These are phyloP conservation scores for Biancaea sappan DNA, from an alignment of 306 rosid species.

Conservation along the genomic window DNA sequence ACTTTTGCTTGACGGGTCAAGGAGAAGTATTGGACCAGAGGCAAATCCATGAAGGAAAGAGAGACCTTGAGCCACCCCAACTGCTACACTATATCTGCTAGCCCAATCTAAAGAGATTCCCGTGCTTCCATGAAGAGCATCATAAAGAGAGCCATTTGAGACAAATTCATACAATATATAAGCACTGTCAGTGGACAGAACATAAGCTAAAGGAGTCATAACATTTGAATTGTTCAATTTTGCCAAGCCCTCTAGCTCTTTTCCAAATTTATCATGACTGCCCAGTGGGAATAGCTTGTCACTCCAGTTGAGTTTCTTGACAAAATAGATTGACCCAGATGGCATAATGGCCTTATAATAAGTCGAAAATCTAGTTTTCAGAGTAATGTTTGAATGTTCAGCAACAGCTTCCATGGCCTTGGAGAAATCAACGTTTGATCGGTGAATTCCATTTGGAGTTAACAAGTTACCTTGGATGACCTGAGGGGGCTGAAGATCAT, in stretches of 20 bases:
- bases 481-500: constrained; percentile 49
- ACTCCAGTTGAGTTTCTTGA: constrained; percentile 83
- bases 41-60: constrained; percentile 81
- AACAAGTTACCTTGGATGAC: constrained; percentile 54
- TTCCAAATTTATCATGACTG: constrained; percentile 55
- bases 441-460: constrained; percentile 71
- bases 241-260: constrained; percentile 65
- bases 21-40: constrained; percentile 76
- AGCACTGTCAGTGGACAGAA: constrained; percentile 64
- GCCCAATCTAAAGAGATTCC: constrained; percentile 72
- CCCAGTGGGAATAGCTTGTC: constrained; percentile 73
- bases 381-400: constrained; percentile 51
- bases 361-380: constrained; percentile 84
- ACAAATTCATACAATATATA: constrained; percentile 69
- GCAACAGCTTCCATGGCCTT: constrained; percentile 76
- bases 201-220: constrained; percentile 88
- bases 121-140: constrained; percentile 69
- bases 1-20: constrained; percentile 79
- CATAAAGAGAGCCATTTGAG: constrained; percentile 72
- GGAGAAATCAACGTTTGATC: constrained; percentile 69
- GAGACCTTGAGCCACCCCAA: constrained; percentile 92
- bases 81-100: constrained; percentile 83
- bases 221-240: constrained; percentile 86
- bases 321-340: constrained; percentile 68
- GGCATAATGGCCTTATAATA: constrained; percentile 79